These are phyloP conservation scores for Volvox reticuliferus DNA, from an alignment of 139 green algal species.

Conservation along the genomic window DNA sequence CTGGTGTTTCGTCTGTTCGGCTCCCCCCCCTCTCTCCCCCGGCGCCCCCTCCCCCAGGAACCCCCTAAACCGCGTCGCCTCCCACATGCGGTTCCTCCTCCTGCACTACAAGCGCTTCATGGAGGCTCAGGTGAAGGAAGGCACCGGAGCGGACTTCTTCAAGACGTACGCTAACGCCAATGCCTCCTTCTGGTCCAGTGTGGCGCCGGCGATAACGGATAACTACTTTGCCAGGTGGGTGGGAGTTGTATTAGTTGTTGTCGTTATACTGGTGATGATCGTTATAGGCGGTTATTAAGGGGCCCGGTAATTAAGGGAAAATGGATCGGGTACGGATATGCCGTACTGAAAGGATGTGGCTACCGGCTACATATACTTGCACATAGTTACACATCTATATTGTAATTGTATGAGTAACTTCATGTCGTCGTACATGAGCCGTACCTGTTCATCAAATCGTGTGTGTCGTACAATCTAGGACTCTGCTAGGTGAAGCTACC, in stretches of 20 bases:
- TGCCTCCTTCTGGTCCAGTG: constrained; percentile 17
- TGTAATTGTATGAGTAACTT: too few species aligned
- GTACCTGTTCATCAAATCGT: too few species aligned
- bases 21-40: too few species aligned
- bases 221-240: constrained; percentile 26
- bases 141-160: neutral
- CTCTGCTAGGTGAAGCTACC: constrained; percentile 25
- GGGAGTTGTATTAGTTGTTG: neutral
- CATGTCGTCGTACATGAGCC: too few species aligned
- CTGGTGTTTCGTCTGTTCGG: too few species aligned
- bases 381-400: too few species aligned
- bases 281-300: neutral
- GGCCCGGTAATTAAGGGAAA: neutral
- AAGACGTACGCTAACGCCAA: constrained; percentile 34
- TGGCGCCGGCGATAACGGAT: constrained; percentile 19
- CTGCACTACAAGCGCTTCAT: constrained; percentile 43
- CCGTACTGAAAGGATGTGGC: too few species aligned
- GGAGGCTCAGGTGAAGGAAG: neutral
- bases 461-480: neutral
- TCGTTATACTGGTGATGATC: neutral
- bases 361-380: too few species aligned
- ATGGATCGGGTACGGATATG: too few species aligned
- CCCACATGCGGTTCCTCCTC: constrained; percentile 34
- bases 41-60: neutral
- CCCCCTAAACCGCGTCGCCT: constrained; percentile 12